Evolutionary conservation across 2,329 filamentous ascomycete genomes (phyloP).

Genomic region (Pseudogymnoascus sp.): DNA sequence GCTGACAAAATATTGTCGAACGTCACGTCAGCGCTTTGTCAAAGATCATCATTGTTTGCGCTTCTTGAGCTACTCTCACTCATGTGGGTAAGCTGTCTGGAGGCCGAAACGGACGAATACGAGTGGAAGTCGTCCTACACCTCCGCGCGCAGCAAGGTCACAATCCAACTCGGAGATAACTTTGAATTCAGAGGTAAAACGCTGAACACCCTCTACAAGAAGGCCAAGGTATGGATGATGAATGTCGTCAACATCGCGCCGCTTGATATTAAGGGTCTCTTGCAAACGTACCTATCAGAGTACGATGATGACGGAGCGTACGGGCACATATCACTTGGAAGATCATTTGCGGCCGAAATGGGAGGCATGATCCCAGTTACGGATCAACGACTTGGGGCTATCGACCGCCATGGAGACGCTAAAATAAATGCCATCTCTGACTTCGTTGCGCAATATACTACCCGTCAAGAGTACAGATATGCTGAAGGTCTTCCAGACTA

Average conservation of each 20-base stretch:
- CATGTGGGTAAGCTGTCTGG: slow-evolving; percentile 92
- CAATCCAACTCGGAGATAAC: slow-evolving; percentile 88
- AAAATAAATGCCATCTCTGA: slow-evolving; percentile 89
- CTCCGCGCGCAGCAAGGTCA: slow-evolving; percentile 70
- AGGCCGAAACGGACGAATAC: slow-evolving; percentile 91
- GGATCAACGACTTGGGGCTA: slow-evolving; percentile 76
- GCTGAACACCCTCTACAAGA: slow-evolving; percentile 67
- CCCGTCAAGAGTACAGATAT: slow-evolving; percentile 89
- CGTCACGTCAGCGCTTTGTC: slow-evolving; percentile 83
- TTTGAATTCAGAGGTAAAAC: slow-evolving; percentile 76
- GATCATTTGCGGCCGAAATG: slow-evolving; percentile 91
- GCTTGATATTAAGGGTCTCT: slow-evolving; percentile 84
- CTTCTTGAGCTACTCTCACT: slow-evolving; percentile 85
- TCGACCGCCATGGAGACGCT: slow-evolving; percentile 66
- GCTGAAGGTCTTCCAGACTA: slow-evolving; percentile 67
- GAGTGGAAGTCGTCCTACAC: slow-evolving; percentile 75
- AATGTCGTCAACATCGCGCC: slow-evolving; percentile 77
- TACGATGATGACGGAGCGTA: slow-evolving; percentile 88
- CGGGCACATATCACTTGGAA: slow-evolving; percentile 82
- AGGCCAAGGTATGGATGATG: slow-evolving; percentile 73
- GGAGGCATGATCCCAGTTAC: slow-evolving; percentile 78
- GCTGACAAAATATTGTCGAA: slow-evolving; percentile 79
- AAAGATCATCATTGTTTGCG: slow-evolving; percentile 84
- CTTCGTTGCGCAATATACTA: slow-evolving; percentile 95
- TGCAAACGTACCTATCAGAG: slow-evolving; percentile 94